phyloP scores from a whole-genome alignment of 1,284 basidiomycete species.

The Malassezia restricta region DNA sequence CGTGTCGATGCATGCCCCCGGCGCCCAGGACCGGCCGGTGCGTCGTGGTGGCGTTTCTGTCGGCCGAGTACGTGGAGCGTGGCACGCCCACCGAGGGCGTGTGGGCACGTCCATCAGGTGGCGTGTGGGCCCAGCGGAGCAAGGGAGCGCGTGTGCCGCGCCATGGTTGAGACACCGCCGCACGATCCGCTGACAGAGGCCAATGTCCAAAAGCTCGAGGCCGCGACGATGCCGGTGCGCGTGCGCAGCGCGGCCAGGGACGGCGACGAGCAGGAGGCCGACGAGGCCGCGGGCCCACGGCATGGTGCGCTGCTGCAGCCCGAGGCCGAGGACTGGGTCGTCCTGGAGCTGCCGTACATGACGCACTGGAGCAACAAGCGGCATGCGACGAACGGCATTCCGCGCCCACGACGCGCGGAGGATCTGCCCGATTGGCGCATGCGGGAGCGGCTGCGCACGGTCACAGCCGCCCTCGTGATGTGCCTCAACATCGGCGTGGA shows the following conservation, averaged over 20 bases:
- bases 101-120: no score
- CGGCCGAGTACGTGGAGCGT: background rate
- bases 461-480: conserved; percentile 80
- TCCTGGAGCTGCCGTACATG: conserved; percentile 39
- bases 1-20: background rate
- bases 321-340: conserved; percentile 37
- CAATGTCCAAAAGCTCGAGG: background rate
- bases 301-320: conserved; percentile 40
- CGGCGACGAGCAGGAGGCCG: background rate
- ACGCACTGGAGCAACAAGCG: conserved; percentile 53
- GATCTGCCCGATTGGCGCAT: conserved; percentile 57
- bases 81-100: no score
- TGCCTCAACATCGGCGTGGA: conserved; percentile 97
- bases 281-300: conserved; percentile 18
- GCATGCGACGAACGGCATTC: conserved; percentile 75
- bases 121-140: no score
- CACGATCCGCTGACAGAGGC: no score
- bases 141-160: no score
- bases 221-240: background rate
- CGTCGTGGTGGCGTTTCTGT: background rate
- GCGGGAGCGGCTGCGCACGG: conserved; percentile 72
- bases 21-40: background rate
- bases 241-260: background rate
- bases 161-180: no score
- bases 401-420: conserved; percentile 56